These are phyloP conservation scores for Morella rubra DNA, from an alignment of 306 rosid species.

Conservation along the genomic window DNA sequence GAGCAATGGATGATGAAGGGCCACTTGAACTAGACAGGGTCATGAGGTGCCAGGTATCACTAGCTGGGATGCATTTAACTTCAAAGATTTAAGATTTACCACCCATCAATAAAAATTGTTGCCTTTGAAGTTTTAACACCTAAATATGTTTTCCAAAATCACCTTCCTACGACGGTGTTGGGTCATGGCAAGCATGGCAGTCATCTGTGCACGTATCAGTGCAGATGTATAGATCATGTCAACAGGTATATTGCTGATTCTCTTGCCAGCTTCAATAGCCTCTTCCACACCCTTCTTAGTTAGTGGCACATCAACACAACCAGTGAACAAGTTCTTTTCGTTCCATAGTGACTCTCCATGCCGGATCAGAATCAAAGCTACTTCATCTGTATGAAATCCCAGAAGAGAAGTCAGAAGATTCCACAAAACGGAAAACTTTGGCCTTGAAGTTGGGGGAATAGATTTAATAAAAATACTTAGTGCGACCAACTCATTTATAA, in stretches of 20 bases:
- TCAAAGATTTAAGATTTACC: background rate
- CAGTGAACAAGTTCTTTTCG: constrained; percentile 94
- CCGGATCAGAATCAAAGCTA: constrained; percentile 86
- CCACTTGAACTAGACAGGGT: background rate
- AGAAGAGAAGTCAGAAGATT: constrained; percentile 19
- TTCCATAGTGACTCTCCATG: constrained; percentile 98
- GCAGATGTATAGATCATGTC: constrained; percentile 94
- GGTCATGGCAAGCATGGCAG: constrained; percentile 99
- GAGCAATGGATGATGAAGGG: background rate
- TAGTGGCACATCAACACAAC: constrained; percentile 97
- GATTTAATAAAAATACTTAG: background rate
- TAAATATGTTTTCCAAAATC: constrained; percentile 8
- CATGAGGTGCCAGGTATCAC: background rate
- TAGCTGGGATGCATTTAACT: background rate
- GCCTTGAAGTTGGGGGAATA: background rate
- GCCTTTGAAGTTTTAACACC: constrained; percentile 1
- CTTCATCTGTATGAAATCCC: constrained; percentile 63
- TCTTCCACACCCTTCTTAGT: constrained; percentile 94
- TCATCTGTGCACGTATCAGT: constrained; percentile 97
- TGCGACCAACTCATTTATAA: background rate
- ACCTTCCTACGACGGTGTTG: constrained; percentile 96
- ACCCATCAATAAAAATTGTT: background rate
- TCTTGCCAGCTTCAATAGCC: constrained; percentile 99
- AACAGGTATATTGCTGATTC: constrained; percentile 91
- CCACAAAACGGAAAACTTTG: constrained; percentile 17